Conservation (phyloP, 768 basidiomycete species). For the Neoboletus brunneissimus region DNA sequence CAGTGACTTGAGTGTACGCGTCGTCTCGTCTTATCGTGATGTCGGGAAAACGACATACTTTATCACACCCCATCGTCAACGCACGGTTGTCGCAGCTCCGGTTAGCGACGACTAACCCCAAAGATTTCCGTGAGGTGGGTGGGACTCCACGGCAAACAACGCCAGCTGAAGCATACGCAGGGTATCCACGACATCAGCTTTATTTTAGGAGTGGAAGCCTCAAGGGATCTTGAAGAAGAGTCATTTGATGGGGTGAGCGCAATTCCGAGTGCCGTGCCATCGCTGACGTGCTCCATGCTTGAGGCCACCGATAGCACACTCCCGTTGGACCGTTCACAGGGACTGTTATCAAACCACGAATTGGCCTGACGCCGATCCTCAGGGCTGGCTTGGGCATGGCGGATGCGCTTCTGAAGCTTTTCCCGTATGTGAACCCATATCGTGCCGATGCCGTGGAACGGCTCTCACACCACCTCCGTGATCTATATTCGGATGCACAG, state of each 20-base stretch:
- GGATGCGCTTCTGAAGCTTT: slow-evolving; percentile 79
- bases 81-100: slow-evolving; percentile 72
- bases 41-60: slow-evolving; percentile 43
- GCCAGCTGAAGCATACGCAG: slow-evolving; percentile 35
- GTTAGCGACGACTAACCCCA: slow-evolving; percentile 54
- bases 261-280: not conserved
- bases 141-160: not conserved
- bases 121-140: slow-evolving; percentile 76
- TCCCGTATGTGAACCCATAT: slow-evolving; percentile 57
- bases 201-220: slow-evolving; percentile 83
- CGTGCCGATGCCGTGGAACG: not conserved
- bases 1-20: not conserved
- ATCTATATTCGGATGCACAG: slow-evolving; percentile 34
- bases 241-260: slow-evolving; percentile 60
- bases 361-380: slow-evolving; percentile 89
- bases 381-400: slow-evolving; percentile 94
- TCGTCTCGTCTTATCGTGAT: slow-evolving; percentile 19
- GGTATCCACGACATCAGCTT: slow-evolving; percentile 73
- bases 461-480: not conserved
- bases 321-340: slow-evolving; percentile 82
- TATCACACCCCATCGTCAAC: slow-evolving; percentile 72
- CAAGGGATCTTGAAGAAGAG: slow-evolving; percentile 60
- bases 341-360: slow-evolving; percentile 64
- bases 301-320: slow-evolving; percentile 49
- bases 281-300: not conserved